A percentile compares a stretch with the other conserved stretches of the same genome.
Evolutionary conservation across 2,329 filamentous ascomycete species (phyloP).

Genomic region (Nigrospora sphaerica): DNA sequence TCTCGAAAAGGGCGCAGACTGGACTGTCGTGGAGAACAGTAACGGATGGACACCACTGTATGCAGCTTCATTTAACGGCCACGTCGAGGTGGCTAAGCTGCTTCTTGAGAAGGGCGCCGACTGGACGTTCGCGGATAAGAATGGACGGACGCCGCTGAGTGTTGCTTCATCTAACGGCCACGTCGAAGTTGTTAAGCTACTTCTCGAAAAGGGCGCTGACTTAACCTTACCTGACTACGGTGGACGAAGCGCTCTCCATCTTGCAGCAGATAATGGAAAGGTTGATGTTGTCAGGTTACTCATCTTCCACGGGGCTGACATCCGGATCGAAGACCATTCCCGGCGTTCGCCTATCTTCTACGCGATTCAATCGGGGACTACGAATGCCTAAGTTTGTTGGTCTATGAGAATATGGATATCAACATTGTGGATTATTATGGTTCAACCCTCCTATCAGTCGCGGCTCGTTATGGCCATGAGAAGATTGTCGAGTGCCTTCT

Average conservation of each 20-base stretch:
- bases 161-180: not conserved
- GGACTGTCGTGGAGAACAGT: no score
- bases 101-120: no score
- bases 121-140: no score
- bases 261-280: not conserved
- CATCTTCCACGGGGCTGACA: not conserved
- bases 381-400: not conserved
- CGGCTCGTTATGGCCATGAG: not conserved
- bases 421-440: not conserved
- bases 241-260: not conserved
- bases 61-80: no score
- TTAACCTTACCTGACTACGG: no score
- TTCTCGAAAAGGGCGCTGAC: not conserved
- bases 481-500: not conserved
- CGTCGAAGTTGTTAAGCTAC: no score
- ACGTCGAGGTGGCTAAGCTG: no score
- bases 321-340: not conserved
- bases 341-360: not conserved
- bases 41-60: no score
- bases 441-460: not conserved
- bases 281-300: not conserved
- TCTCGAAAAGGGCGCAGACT: no score
- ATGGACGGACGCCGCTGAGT: not conserved
- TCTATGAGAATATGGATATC: not conserved
- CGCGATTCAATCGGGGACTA: not conserved